phyloP scores from a whole-genome alignment of 2,329 filamentous ascomycete genomes.

The Beauveria australis region DNA sequence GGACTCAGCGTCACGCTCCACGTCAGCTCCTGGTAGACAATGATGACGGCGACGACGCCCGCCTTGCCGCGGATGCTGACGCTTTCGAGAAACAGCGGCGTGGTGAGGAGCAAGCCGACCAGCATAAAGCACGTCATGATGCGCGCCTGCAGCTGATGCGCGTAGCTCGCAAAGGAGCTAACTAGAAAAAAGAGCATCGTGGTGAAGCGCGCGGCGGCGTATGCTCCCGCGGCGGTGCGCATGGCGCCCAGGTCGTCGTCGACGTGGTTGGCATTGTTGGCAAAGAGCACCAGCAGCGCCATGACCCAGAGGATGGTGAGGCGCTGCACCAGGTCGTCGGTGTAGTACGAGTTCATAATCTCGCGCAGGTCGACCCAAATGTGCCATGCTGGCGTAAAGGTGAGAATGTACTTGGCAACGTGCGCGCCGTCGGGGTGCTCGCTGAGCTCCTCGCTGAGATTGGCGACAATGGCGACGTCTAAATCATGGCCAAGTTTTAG shows the following conservation, averaged over 20 bases:
- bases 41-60: conserved; percentile 32
- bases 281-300: conserved; percentile 39
- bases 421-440: conserved; percentile 35
- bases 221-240: conserved; percentile 37
- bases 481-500: background rate
- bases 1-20: conserved; percentile 38
- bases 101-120: conserved; percentile 31
- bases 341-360: conserved; percentile 45
- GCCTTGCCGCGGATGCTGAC: conserved; percentile 33
- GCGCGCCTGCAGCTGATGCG: conserved; percentile 37
- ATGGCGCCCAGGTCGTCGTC: conserved; percentile 35
- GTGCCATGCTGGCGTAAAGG: conserved; percentile 40
- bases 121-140: conserved; percentile 34
- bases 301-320: conserved; percentile 42
- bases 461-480: conserved; percentile 41
- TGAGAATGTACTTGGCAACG: conserved; percentile 39
- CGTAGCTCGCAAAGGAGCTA: conserved; percentile 37
- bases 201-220: conserved; percentile 35
- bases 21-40: conserved; percentile 32
- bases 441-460: conserved; percentile 39
- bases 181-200: conserved; percentile 31
- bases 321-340: conserved; percentile 39
- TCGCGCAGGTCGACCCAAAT: conserved; percentile 42
- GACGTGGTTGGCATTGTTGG: conserved; percentile 37
- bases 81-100: conserved; percentile 35